Conservation (phyloP, 192 early-diverging fungal species). For the Kickxella alabastrina region DNA sequence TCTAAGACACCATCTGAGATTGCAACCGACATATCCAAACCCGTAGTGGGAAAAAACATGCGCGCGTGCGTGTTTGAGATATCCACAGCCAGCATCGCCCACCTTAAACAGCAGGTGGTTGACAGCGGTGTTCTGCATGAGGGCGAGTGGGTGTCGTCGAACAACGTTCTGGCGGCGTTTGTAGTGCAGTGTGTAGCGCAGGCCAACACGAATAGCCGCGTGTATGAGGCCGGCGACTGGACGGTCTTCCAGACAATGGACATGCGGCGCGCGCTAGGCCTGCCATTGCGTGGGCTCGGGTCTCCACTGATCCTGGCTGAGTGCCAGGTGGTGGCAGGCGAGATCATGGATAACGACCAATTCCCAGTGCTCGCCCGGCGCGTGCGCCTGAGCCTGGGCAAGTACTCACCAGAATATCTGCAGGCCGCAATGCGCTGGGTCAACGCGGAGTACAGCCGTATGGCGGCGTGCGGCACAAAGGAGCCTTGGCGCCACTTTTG, state of each 20-base stretch:
- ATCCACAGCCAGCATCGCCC: background rate
- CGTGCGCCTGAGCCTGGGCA: conserved; percentile 20
- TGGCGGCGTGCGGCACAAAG: conserved; percentile 10
- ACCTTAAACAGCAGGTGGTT: conserved; percentile 15
- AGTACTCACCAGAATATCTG: conserved; percentile 24
- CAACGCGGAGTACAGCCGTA: conserved; percentile 9
- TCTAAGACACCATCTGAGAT: conserved; percentile 16
- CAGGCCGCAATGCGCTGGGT: conserved; percentile 37
- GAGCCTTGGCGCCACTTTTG: conserved; percentile 47
- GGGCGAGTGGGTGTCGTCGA: conserved; percentile 37
- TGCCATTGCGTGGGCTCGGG: conserved; percentile 26
- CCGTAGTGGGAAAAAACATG: background rate
- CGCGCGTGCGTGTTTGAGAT: conserved; percentile 32
- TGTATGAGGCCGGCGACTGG: conserved; percentile 32
- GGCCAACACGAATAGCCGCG: conserved; percentile 21
- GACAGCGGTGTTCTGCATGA: conserved; percentile 19
- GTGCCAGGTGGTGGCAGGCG: background rate
- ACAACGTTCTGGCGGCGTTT: conserved; percentile 31
- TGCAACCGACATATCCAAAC: conserved; percentile 1
- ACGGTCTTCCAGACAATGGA: conserved; percentile 39
- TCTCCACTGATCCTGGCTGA: conserved; percentile 45
- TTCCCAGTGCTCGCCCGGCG: conserved; percentile 9
- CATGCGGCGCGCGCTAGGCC: conserved; percentile 32
- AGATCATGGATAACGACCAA: conserved; percentile 2
- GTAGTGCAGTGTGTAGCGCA: conserved; percentile 22